Evolutionary conservation across 2,329 filamentous ascomycete species (phyloP), one percentile per base, ranked within the genome.

Genomic region (Aspergillus brasiliensis): DNA sequence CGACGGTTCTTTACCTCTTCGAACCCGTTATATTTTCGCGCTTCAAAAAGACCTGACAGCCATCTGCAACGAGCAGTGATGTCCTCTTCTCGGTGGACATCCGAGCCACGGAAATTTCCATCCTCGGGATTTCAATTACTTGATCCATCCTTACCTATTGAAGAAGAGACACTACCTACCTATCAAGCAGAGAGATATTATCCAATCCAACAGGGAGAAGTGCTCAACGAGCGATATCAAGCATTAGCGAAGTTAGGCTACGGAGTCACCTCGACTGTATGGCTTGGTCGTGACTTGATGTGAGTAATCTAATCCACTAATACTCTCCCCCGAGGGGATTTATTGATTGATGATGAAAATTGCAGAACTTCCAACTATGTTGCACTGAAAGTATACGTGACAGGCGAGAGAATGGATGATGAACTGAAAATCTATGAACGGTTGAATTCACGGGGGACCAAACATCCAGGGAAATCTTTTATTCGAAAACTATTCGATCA

Each of bases 251-350:
- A 72, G 56, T 48, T 72, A 5, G 71, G 71, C 0, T 73, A 66
- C 51, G 71, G 71, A 38, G 62, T 65, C 15, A 65, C 60, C 0
- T 70, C 71, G 0, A 73, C 69, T 2, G 63, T 71, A 21, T 72
- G 67, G 71, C 58, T 71, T 47, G 56, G 27, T 34, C 55, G 59
- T 10, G 66, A 69, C 11, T 44, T 66, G 17, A 2, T 57, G 61
- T 64, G 57, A 11, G 61, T 58, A 19, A 40, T 19, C n/a, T 19
- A 19, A 17, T 7, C 38, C 3, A 40, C 6, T 2, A 19, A 8
- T 7, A 4, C 3, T 17, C 8, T 40, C 4, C 17, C n/a, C 6
- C 8, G 27, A 8, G 27, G 6, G 7, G n/a, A 8, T 17, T 40
- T n/a, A n/a, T n/a, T 40, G 2, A 10, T 10, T 40, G 6, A 40